Base-by-base conservation (phyloP, 306 rosid species). In the Casuarina equisetifolia region DNA sequence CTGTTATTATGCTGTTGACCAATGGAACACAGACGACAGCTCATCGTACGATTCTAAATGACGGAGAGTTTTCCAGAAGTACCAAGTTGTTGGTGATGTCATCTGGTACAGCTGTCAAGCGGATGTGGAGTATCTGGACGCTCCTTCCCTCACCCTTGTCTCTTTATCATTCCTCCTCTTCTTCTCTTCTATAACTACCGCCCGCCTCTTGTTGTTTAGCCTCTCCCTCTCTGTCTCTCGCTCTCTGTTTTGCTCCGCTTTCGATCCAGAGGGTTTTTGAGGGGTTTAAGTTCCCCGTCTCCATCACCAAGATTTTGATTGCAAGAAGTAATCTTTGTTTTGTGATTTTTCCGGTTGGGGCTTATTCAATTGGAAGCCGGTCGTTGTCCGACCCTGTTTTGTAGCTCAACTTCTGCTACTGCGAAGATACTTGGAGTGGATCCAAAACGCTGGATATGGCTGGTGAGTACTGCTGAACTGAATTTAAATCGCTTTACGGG, bases 181-280 rank as follows among this genome's bases (percentile, higher is more conserved):
- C 5, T 68, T 72, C 3, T 48, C 39, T 20, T 20, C 70, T 4
- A 9, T 46, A 36, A 53, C 35, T 15, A 59, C 11, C 57, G 64
- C 40, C n/a, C 46, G 44, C 4, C 9, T 48, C 72, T 20, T 4
- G 8, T 6, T 25, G 8, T 2, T 25, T 25, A 25, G 32, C 32
- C 17, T 69, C 63, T 5, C 50, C 5, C 7, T 44, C 3, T 17
- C 2, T 46, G 15, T 9, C 9, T 13, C 5, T 36, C 52, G 5
- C 9, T 13, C 5, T 36, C 52, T 12, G 3, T 48, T 59, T 1
- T 9, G 17, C 4, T 64, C 39, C 58, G 6, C 69, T 40, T 46
- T 77, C 58, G 73, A 78, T 78, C 82, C 55, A 58, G 73, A 17
- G 79, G 67, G 70, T 82, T 77, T 43, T 77, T 8, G 79, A 57